Evolutionary conservation across 306 rosid species (phyloP).

Genomic region (Sphenostylis stenocarpa): DNA sequence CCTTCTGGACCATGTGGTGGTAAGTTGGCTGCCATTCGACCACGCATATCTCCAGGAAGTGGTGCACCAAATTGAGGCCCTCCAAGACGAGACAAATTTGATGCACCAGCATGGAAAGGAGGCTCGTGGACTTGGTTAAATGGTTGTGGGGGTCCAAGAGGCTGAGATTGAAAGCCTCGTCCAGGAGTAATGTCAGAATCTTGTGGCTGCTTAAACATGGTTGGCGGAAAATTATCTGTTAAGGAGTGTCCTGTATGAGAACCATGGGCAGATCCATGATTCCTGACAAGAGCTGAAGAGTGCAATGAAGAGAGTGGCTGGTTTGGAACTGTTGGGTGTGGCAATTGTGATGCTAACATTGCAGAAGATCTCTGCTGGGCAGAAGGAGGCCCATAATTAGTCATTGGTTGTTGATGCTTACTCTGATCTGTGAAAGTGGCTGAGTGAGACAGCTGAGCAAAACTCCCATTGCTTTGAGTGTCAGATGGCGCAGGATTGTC

Average conservation of each 20-base stretch:
- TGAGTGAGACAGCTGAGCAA: conserved; percentile 45
- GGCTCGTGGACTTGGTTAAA: conserved; percentile 59
- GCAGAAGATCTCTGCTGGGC: conserved; percentile 50
- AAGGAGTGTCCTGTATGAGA: conserved; percentile 29
- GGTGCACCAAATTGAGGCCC: conserved; percentile 50
- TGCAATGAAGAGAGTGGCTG: conserved; percentile 45
- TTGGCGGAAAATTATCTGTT: conserved; percentile 29
- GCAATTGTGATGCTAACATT: conserved; percentile 38
- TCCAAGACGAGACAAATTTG: conserved; percentile 51
- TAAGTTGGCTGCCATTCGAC: conserved; percentile 47
- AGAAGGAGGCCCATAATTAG: conserved; percentile 44
- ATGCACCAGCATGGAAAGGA: conserved; percentile 47
- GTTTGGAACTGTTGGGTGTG: conserved; percentile 53
- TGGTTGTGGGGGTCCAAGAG: conserved; percentile 49
- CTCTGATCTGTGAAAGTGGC: conserved; percentile 41
- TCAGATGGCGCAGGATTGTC: conserved; percentile 41
- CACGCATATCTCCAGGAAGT: conserved; percentile 62
- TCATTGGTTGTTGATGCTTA: conserved; percentile 39
- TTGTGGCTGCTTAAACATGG: conserved; percentile 28
- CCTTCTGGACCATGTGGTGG: conserved; percentile 62
- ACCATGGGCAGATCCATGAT: conserved; percentile 50
- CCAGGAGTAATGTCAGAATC: conserved; percentile 38
- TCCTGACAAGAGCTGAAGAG: conserved; percentile 46
- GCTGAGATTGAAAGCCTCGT: conserved; percentile 41
- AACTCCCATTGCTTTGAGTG: conserved; percentile 44